phyloP scores from a whole-genome alignment of 352 stramenopile species.

The Globisporangium emineosum region DNA sequence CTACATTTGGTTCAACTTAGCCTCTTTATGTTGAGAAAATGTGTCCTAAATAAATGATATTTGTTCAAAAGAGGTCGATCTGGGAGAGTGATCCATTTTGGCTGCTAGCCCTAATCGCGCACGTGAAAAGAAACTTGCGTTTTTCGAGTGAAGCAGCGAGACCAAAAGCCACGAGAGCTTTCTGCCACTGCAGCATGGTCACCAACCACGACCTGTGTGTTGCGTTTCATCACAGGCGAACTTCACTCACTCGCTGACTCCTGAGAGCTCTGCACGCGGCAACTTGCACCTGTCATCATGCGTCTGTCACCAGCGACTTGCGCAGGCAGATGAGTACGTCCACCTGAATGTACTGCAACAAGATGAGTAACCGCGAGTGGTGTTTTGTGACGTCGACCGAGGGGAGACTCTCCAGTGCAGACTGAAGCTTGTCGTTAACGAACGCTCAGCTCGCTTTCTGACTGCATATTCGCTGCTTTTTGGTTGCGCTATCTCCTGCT shows the following conservation, averaged over 20 bases:
- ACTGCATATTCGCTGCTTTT: not conserved
- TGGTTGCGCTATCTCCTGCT: not conserved
- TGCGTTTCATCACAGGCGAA: not conserved
- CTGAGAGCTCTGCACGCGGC: not conserved
- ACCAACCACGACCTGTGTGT: not conserved
- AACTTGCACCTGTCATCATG: not conserved
- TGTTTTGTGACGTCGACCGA: not conserved
- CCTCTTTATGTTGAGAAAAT: too few relatives aligned
- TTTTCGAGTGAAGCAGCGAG: not conserved
- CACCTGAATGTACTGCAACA: not conserved
- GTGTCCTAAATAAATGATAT: not conserved
- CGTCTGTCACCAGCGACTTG: not conserved
- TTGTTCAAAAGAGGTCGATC: not conserved
- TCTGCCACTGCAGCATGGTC: not conserved
- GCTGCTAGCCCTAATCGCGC: not conserved
- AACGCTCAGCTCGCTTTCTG: not conserved
- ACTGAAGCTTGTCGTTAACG: not conserved
- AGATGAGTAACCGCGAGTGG: not conserved
- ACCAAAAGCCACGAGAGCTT: not conserved
- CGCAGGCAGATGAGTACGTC: not conserved
- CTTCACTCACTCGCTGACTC: not conserved
- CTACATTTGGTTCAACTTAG: too few relatives aligned
- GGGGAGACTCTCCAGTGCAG: too few relatives aligned
- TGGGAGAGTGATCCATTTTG: not conserved
- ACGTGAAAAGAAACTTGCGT: slow-evolving; percentile 1